Conservation (phyloP, 805 yeast species). For the Grigorovia transvaalensis region DNA sequence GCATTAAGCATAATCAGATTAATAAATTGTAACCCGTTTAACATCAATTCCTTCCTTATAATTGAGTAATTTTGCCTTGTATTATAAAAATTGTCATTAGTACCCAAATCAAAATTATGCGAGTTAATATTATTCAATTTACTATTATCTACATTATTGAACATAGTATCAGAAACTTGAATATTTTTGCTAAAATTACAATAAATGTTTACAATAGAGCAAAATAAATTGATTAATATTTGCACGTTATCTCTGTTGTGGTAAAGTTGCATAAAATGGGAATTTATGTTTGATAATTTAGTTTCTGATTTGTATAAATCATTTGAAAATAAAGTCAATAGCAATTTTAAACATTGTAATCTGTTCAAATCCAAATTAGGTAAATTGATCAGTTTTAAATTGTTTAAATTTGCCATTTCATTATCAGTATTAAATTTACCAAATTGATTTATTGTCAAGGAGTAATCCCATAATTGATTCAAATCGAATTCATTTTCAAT, state of each 20-base stretch:
- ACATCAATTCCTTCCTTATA: constrained; percentile 29
- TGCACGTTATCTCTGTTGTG: neutral
- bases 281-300: neutral
- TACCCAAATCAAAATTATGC: neutral
- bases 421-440: constrained; percentile 17
- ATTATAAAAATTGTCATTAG: neutral
- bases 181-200: neutral
- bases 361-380: constrained; percentile 51
- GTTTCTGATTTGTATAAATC: constrained; percentile 37
- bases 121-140: neutral
- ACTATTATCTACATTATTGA: neutral
- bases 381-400: constrained; percentile 7
- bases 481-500: constrained; percentile 69
- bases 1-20: constrained; percentile 33
- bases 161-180: neutral
- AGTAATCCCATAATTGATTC: neutral
- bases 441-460: neutral
- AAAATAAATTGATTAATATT: neutral
- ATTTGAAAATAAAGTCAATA: constrained; percentile 52
- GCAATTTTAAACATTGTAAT: constrained; percentile 51
- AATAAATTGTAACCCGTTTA: constrained; percentile 52
- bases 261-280: neutral
- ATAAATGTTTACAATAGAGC: neutral
- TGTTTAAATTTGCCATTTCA: constrained; percentile 7
- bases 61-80: neutral